Percentiles rank a stretch among this genome's conserved stretches.
Conservation (phyloP, 495 filamentous ascomycete genomes). For the Tuber brumale region DNA sequence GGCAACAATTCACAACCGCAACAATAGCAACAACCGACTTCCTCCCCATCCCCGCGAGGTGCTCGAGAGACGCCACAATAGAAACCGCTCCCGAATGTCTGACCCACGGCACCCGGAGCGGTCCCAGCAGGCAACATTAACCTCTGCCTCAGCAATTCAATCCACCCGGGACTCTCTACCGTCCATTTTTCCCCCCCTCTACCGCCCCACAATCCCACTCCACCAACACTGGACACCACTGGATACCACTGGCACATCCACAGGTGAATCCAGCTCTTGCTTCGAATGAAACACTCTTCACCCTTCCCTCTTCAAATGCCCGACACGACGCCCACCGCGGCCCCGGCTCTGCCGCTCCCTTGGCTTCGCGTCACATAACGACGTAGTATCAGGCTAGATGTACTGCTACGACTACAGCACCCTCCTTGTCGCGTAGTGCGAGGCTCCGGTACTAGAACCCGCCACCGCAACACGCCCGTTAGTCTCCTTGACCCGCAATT, state of each 20-base stretch:
- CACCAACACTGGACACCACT: conserved; percentile 22
- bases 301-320: conserved; percentile 42
- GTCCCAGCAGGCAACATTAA: neutral
- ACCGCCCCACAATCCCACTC: neutral
- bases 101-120: conserved; percentile 11
- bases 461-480: conserved; percentile 26
- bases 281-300: conserved; percentile 41
- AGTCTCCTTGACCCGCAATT: conserved; percentile 21
- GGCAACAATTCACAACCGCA: neutral
- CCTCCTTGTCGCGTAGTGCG: conserved; percentile 17
- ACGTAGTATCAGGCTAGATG: conserved; percentile 38
- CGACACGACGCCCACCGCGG: conserved; percentile 13
- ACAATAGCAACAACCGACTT: neutral
- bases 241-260: conserved; percentile 25
- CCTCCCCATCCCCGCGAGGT: neutral
- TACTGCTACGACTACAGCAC: conserved; percentile 37
- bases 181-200: neutral
- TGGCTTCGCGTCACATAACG: conserved; percentile 26
- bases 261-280: conserved; percentile 42
- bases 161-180: neutral
- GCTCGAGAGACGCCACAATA: conserved; percentile 36
- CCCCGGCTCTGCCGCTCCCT: conserved; percentile 31
- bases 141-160: neutral
- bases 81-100: conserved; percentile 33
- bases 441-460: conserved; percentile 25